Conservation (phyloP, 768 basidiomycete species). For the Sporobolomyces phaffii region DNA sequence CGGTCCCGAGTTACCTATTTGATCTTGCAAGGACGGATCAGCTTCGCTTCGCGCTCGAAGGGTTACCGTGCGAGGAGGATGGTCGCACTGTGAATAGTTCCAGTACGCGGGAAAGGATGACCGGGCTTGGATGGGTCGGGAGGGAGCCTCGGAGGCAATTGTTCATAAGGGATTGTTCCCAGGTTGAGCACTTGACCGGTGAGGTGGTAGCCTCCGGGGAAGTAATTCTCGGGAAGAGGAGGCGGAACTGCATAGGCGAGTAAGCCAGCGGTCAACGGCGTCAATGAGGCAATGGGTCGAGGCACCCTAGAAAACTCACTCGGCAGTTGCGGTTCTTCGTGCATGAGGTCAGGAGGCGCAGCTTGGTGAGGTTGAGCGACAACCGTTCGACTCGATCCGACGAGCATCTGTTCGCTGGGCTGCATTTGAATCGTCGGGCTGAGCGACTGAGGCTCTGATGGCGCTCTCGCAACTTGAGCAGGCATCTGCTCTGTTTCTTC, state of each 20-base stretch:
- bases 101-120: not conserved
- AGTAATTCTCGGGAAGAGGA: not conserved
- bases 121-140: conserved; percentile 3
- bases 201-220: not conserved
- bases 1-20: conserved; percentile 1
- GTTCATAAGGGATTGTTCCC: not conserved
- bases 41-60: not conserved
- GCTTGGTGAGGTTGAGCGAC: no score
- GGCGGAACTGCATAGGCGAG: not conserved
- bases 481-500: no score
- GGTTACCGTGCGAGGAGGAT: no score
- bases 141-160: not conserved
- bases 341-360: not conserved
- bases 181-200: not conserved
- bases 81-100: not conserved
- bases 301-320: not conserved
- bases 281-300: no score
- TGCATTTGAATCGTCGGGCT: not conserved
- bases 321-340: not conserved
- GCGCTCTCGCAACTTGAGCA: no score
- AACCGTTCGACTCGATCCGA: conserved; percentile 1
- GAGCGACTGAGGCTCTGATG: no score
- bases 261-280: no score
- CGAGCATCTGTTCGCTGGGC: conserved; percentile 10
- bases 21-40: not conserved